Conservation (phyloP, 805 yeast genomes). For the Cyberlindnera euphorbiiphila region DNA sequence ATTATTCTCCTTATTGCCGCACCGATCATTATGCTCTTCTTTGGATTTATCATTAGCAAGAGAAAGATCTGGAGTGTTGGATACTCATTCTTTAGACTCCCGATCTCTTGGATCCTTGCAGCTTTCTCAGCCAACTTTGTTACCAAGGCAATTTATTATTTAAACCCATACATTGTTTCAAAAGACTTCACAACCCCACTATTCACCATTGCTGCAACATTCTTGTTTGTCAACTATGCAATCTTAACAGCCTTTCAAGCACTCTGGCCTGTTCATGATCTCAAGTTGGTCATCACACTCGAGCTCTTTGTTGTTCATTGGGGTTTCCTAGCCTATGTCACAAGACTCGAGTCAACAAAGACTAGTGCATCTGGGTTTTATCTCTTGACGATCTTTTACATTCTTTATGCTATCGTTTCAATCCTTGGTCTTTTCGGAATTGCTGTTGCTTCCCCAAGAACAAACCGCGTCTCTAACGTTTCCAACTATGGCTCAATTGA, state of each 20-base stretch:
- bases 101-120: slow-evolving; percentile 51
- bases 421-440: slow-evolving; percentile 47
- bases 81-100: slow-evolving; percentile 50
- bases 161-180: slow-evolving; percentile 50
- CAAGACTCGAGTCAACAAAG: slow-evolving; percentile 43
- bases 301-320: slow-evolving; percentile 57
- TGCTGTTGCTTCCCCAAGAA: slow-evolving; percentile 29
- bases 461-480: not conserved
- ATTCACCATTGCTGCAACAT: slow-evolving; percentile 42
- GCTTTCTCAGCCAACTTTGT: slow-evolving; percentile 33
- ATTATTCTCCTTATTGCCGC: slow-evolving; percentile 46
- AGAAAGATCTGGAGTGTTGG: slow-evolving; percentile 48
- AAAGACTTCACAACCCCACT: slow-evolving; percentile 47
- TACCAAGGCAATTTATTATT: slow-evolving; percentile 37
- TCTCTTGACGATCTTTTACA: slow-evolving; percentile 42
- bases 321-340: slow-evolving; percentile 48
- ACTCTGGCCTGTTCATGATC: slow-evolving; percentile 48
- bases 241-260: slow-evolving; percentile 40
- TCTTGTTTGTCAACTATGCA: slow-evolving; percentile 52
- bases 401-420: slow-evolving; percentile 43
- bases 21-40: slow-evolving; percentile 49
- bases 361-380: slow-evolving; percentile 47
- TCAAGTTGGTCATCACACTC: slow-evolving; percentile 52
- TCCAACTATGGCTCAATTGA: slow-evolving; percentile 16
- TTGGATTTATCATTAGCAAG: slow-evolving; percentile 45